Evolutionary conservation across 495 filamentous ascomycete species (phyloP).

Genomic region (Lophium mytilinum): DNA sequence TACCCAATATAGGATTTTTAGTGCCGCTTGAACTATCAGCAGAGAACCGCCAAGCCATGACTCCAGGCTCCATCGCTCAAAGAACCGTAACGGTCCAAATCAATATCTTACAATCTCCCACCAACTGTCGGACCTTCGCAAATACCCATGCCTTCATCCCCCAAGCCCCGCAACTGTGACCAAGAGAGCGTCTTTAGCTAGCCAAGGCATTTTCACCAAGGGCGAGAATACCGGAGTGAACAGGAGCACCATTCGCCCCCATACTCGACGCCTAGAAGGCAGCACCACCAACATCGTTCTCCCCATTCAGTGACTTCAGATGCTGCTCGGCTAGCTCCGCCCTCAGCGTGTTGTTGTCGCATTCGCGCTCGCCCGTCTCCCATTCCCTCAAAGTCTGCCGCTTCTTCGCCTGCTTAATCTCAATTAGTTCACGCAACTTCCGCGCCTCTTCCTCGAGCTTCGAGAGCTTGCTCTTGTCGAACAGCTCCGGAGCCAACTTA

Average conservation of each 20-base stretch:
- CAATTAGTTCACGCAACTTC: slow-evolving; percentile 46
- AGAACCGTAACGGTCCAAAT: too few relatives aligned
- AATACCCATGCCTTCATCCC: too few relatives aligned
- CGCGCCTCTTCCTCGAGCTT: slow-evolving; percentile 48
- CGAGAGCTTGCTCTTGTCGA: slow-evolving; percentile 25
- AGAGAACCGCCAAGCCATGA: too few relatives aligned
- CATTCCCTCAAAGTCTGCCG: slow-evolving; percentile 48
- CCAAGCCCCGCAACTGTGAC: too few relatives aligned
- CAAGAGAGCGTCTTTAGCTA: too few relatives aligned
- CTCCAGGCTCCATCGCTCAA: too few relatives aligned
- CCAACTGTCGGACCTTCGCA: too few relatives aligned
- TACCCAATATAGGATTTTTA: too few relatives aligned
- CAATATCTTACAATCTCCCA: too few relatives aligned
- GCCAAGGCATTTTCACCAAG: too few relatives aligned
- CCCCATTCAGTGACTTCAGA: slow-evolving; percentile 48
- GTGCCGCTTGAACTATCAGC: too few relatives aligned
- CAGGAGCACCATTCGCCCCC: background rate
- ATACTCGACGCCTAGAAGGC: slow-evolving; percentile 10
- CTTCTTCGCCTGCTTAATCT: slow-evolving; percentile 48
- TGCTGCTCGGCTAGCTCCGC: slow-evolving; percentile 56
- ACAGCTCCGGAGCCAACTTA: slow-evolving; percentile 42
- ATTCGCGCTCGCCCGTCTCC: slow-evolving; percentile 52
- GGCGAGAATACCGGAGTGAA: too few relatives aligned
- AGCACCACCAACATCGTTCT: slow-evolving; percentile 37
- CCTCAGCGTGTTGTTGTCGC: slow-evolving; percentile 48